Base-by-base conservation (phyloP, 2,329 filamentous ascomycete genomes). In the Sarocladium kiliense region DNA sequence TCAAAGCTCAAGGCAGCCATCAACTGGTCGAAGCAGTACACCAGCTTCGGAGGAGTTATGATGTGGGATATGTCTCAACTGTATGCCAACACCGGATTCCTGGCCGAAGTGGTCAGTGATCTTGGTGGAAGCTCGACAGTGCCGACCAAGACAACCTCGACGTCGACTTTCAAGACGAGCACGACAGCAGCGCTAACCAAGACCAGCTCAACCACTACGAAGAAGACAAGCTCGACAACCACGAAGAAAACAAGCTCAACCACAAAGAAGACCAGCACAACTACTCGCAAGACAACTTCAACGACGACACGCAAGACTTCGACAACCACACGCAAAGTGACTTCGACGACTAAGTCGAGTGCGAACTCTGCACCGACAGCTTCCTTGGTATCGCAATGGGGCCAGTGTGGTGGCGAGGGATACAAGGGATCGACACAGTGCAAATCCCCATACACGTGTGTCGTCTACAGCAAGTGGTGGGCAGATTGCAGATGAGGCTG, bases 21-120 rank as follows among this genome's bases (percentile, higher is more conserved):
- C 58, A 56, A 73, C 30, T 86, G 81, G 62, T 74, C 70, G 42
- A 77, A 78, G 68, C 65, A 69, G 41, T 87, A 78, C 63, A 66
- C 71, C 3, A 85, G 77, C 66, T 87, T 88, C 62, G 85, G 84
- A 6, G 85, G 85, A 26, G 76, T 85, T 27, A 87, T 88, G 85
- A 75, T 87, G 71, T 88, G 84, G 85, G 85, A 88, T 66, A 80
- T 80, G 68, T 80, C 74, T 25, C 82, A 86, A 70, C 74, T 80
- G 2, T 84, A 77, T 59, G 68, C 70, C n/a, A 86, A 87, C 66
- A 32, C 60, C 2, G 82, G 81, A 1, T 85, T 84, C 64, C 68
- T 86, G 54, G 66, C 68, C 26, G 65, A 71, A 34, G 68, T 84
- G 3, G 65, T 68, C 60, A 56, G 63, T 32, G 64, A 69, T 55